Evolutionary conservation across 2,329 filamentous ascomycete genomes (phyloP).

Genomic region (Aspergillus spinulosporus): DNA sequence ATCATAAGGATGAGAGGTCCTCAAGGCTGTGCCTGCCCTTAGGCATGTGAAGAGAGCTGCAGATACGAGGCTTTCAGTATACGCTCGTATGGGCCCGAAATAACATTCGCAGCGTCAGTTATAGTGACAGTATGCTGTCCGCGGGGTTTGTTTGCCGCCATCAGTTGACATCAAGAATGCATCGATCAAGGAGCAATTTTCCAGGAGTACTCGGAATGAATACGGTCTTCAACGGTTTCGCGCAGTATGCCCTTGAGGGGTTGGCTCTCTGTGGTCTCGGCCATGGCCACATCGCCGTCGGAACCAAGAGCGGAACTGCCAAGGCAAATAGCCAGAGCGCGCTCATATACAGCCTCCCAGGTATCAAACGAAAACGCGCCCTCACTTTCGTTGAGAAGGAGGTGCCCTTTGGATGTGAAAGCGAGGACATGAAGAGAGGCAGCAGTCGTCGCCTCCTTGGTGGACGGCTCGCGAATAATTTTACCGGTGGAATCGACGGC

Average conservation of each 20-base stretch:
- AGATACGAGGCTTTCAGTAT: not conserved
- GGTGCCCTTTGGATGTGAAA: constrained; percentile 71
- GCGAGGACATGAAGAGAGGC: constrained; percentile 78
- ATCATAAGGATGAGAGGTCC: not conserved
- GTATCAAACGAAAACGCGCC: constrained; percentile 72
- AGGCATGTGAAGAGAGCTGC: not conserved
- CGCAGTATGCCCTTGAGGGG: constrained; percentile 62
- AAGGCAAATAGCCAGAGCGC: constrained; percentile 67
- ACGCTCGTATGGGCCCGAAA: not conserved
- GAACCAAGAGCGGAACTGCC: constrained; percentile 39
- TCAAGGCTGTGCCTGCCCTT: not conserved
- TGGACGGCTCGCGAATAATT: constrained; percentile 62
- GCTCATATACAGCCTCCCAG: constrained; percentile 70
- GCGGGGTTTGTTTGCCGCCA: not conserved
- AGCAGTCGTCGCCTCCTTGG: constrained; percentile 62
- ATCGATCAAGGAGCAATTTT: constrained; percentile 37
- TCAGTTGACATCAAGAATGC: not conserved
- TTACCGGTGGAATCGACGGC: constrained; percentile 52
- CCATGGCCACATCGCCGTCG: constrained; percentile 47
- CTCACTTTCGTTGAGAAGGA: constrained; percentile 78
- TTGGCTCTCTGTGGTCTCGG: constrained; percentile 42
- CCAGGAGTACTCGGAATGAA: constrained; percentile 45
- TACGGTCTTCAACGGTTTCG: constrained; percentile 60
- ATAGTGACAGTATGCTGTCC: not conserved
- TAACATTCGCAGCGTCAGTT: not conserved